phyloP scores from a whole-genome alignment of 129 eudicot genomes.

The Flaveria trinervia region DNA sequence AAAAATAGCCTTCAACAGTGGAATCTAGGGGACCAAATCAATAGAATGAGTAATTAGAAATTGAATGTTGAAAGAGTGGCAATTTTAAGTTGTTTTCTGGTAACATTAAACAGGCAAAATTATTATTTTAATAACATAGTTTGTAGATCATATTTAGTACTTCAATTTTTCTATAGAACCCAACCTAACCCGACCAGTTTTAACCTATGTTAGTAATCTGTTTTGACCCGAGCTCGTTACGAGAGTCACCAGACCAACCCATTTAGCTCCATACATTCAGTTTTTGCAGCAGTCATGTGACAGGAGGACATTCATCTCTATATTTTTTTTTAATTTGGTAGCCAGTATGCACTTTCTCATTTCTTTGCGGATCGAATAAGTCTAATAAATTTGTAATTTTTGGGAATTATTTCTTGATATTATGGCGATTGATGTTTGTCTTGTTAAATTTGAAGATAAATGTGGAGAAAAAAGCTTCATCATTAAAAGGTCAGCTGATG shows the following conservation, averaged over 20 bases:
- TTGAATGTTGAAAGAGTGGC: background rate
- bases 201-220: background rate
- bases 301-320: background rate
- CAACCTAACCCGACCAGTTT: background rate
- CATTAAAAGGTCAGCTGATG: conserved; percentile 72
- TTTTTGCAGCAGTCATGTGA: background rate
- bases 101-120: background rate
- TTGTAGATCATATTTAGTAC: conserved; percentile 9
- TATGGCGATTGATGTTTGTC: background rate
- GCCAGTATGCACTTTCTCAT: conserved; percentile 17
- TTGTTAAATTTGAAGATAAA: conserved; percentile 42
- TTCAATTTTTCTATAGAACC: background rate
- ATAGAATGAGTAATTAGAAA: background rate
- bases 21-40: background rate
- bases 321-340: background rate
- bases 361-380: background rate
- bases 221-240: conserved; percentile 6
- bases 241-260: background rate
- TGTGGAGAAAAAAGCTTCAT: conserved; percentile 49
- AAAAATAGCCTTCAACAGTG: background rate
- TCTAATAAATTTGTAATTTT: conserved; percentile 12
- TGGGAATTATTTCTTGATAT: conserved; percentile 21
- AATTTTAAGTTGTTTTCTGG: background rate
- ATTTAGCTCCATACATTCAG: background rate
- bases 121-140: background rate